Conservation (phyloP, 2,329 filamentous ascomycete genomes). For the Sodiomyces alkalinus region DNA sequence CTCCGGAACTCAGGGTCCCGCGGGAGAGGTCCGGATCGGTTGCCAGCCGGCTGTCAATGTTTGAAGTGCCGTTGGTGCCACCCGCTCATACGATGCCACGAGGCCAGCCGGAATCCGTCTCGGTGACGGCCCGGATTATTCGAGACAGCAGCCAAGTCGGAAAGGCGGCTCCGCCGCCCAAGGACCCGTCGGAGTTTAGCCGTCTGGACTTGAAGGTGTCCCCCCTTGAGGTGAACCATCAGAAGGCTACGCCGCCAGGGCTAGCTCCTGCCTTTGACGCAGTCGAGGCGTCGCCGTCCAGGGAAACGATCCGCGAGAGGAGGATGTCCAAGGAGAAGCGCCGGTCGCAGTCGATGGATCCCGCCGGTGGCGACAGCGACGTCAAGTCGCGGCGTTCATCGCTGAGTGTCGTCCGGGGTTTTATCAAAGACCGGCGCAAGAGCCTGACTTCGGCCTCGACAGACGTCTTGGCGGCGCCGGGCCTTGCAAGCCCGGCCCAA, state of each 20-base stretch:
- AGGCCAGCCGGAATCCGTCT: conserved; percentile 58
- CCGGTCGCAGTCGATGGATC: conserved; percentile 20
- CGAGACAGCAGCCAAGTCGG: conserved; percentile 40
- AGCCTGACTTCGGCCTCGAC: conserved; percentile 33
- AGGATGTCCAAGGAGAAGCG: conserved; percentile 26
- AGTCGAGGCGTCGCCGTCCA: conserved; percentile 14
- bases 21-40: conserved; percentile 38
- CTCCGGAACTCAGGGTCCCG: conserved; percentile 24
- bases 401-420: conserved; percentile 41
- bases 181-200: conserved; percentile 26
- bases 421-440: conserved; percentile 43
- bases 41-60: conserved; percentile 39
- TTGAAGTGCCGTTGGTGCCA: conserved; percentile 21
- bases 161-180: conserved; percentile 23
- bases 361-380: conserved; percentile 17
- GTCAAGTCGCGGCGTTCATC: conserved; percentile 38
- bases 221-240: conserved; percentile 42
- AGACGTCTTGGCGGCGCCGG: conserved; percentile 19
- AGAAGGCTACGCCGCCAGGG: conserved; percentile 23
- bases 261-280: conserved; percentile 12
- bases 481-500: conserved; percentile 16
- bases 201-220: conserved; percentile 42
- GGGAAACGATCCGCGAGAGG: conserved; percentile 32
- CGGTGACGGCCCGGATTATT: conserved; percentile 73
- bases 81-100: conserved; percentile 20